phyloP scores from a whole-genome alignment of 305 asterid species.

The Solanum hybrid region DNA sequence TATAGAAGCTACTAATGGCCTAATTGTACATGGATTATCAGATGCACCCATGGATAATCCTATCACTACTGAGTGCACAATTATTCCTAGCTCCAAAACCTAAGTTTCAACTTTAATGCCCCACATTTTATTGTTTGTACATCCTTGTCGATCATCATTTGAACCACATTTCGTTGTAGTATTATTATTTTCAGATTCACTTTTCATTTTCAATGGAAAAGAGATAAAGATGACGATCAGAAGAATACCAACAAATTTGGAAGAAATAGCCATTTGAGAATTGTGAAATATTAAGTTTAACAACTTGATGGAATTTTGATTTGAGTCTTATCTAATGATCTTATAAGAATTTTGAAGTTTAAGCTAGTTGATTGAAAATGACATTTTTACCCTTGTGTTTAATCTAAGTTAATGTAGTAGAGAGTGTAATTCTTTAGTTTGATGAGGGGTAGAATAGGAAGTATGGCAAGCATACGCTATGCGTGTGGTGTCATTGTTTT shows the following conservation, averaged over 20 bases:
- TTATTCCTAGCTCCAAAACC: constrained; percentile 32
- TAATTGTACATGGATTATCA: constrained; percentile 34
- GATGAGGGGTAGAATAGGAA: not conserved
- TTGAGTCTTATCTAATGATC: not conserved
- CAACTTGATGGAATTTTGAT: not conserved
- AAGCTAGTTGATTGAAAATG: not conserved
- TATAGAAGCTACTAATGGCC: constrained; percentile 33
- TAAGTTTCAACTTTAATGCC: constrained; percentile 26
- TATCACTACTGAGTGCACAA: constrained; percentile 34
- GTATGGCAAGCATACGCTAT: not conserved
- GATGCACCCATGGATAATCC: constrained; percentile 37
- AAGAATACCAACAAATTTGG: not conserved
- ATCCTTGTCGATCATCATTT: not conserved
- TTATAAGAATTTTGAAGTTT: not conserved
- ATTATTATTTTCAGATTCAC: not conserved
- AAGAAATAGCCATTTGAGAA: not conserved
- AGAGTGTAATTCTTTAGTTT: not conserved
- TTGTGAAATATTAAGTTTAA: not conserved
- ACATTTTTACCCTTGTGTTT: not conserved
- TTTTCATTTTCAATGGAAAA: not conserved
- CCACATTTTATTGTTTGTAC: constrained; percentile 6
- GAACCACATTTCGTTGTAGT: constrained; percentile 6
- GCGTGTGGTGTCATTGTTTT: not conserved
- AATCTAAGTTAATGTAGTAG: not conserved
- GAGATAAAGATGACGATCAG: not conserved